These are phyloP conservation scores for Boletus barrowsii DNA, from an alignment of 768 basidiomycete species.

Conservation along the genomic window DNA sequence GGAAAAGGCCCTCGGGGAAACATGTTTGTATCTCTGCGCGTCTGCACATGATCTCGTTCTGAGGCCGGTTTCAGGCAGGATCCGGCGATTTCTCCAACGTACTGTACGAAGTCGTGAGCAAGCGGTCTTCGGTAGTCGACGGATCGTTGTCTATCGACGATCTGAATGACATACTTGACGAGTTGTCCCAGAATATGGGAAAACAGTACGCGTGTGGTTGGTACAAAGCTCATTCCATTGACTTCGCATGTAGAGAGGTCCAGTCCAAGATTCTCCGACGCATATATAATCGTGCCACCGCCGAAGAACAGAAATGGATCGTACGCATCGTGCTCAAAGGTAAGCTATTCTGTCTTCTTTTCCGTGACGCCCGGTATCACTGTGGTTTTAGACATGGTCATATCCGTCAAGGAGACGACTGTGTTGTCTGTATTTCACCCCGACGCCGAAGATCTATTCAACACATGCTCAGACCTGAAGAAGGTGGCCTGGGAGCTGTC, in stretches of 20 bases:
- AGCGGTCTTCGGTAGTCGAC: constrained; percentile 75
- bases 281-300: constrained; percentile 73
- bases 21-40: constrained; percentile 42
- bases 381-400: constrained; percentile 68
- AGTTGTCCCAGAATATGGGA: constrained; percentile 66
- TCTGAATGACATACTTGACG: constrained; percentile 77
- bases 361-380: background rate
- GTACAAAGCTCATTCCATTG: background rate
- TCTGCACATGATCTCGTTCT: background rate
- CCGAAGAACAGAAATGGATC: constrained; percentile 93
- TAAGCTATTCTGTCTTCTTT: constrained; percentile 22
- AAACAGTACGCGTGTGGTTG: constrained; percentile 54
- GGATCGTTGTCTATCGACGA: constrained; percentile 78
- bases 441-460: constrained; percentile 91
- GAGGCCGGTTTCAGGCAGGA: constrained; percentile 43
- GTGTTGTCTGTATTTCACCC: constrained; percentile 91
- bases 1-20: constrained; percentile 80
- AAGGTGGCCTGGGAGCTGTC: constrained; percentile 88
- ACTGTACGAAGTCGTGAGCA: constrained; percentile 81
- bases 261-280: constrained; percentile 76
- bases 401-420: constrained; percentile 92
- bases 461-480: constrained; percentile 95
- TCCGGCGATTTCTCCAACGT: constrained; percentile 90
- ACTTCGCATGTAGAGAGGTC: constrained; percentile 50
- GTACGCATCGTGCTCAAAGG: constrained; percentile 96